A percentile compares a stretch with the other conserved stretches of the same genome.
Conservation (phyloP, 2,329 filamentous ascomycete species). For the Aschersonia sp. region DNA sequence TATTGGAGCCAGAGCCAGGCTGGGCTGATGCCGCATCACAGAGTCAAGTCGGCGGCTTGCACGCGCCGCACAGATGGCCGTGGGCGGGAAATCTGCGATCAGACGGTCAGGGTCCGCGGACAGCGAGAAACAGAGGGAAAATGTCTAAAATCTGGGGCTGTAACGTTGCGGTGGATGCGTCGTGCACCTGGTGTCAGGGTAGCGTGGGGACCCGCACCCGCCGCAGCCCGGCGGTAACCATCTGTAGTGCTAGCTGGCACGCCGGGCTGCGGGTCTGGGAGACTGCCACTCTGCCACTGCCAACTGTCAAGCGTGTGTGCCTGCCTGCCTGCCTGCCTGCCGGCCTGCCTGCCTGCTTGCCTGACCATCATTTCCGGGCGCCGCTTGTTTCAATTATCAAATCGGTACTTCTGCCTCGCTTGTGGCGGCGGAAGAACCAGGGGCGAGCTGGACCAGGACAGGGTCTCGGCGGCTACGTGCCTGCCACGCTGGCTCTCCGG, state of each 20-base stretch:
- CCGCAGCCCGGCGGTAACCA: neutral
- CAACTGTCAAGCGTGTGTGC: too few relatives aligned
- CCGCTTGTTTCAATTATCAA: too few relatives aligned
- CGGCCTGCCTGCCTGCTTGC: too few relatives aligned
- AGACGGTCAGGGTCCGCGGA: neutral
- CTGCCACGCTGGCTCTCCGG: too few relatives aligned
- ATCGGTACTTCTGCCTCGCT: too few relatives aligned
- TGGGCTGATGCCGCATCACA: neutral
- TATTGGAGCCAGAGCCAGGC: neutral
- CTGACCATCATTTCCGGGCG: too few relatives aligned
- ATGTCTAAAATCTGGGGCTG: conserved; percentile 6
- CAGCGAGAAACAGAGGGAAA: neutral
- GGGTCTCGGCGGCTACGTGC: too few relatives aligned
- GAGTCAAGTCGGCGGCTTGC: neutral
- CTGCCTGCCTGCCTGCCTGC: too few relatives aligned
- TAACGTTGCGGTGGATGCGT: conserved; percentile 11
- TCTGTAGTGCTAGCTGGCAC: neutral
- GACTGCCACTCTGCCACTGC: too few relatives aligned
- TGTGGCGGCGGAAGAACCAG: too few relatives aligned
- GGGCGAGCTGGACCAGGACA: too few relatives aligned
- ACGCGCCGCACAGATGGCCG: neutral
- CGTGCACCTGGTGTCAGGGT: neutral
- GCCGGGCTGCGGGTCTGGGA: too few relatives aligned
- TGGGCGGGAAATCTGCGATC: neutral
- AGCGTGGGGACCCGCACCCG: neutral